Evolutionary conservation across 2,329 filamentous ascomycete species (phyloP).

Genomic region (Hymenoscyphus infarciens): DNA sequence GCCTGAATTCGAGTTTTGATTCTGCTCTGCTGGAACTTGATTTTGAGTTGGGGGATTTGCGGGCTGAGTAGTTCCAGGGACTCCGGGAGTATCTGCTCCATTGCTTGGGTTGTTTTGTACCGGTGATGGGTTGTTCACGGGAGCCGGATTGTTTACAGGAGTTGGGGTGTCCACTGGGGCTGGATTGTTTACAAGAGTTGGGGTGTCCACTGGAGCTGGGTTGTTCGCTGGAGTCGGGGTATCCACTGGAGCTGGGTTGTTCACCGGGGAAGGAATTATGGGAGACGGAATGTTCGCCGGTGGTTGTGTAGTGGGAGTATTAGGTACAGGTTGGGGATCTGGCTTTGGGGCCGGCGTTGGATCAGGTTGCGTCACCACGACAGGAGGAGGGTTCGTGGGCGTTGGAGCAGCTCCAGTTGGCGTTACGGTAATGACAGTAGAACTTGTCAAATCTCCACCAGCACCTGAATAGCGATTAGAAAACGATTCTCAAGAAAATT

Average conservation of each 20-base stretch:
- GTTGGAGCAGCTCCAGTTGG: background rate
- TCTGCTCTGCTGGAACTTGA: background rate
- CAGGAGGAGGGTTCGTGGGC: background rate
- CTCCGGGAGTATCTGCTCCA: background rate
- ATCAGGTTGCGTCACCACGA: background rate
- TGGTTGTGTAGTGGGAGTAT: background rate
- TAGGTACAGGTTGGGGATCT: background rate
- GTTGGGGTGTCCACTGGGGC: background rate
- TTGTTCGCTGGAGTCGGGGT: background rate
- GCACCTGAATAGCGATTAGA: background rate
- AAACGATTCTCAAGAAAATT: background rate
- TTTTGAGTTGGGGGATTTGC: conserved; percentile 4
- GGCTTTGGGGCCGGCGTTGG: background rate
- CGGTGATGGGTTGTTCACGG: too few relatives aligned
- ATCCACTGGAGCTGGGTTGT: background rate
- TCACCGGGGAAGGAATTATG: background rate
- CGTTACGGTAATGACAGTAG: conserved; percentile 10
- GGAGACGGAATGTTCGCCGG: background rate
- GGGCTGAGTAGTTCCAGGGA: background rate
- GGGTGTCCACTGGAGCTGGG: background rate
- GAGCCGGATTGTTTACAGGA: background rate
- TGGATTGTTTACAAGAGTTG: background rate
- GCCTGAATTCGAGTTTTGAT: background rate
- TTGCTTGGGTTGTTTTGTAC: too few relatives aligned
- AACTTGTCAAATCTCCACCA: conserved; percentile 12